Evolutionary conservation across 768 basidiomycete genomes (phyloP), one percentile per base, ranked within the genome.

Genomic region (Mycena maculata): DNA sequence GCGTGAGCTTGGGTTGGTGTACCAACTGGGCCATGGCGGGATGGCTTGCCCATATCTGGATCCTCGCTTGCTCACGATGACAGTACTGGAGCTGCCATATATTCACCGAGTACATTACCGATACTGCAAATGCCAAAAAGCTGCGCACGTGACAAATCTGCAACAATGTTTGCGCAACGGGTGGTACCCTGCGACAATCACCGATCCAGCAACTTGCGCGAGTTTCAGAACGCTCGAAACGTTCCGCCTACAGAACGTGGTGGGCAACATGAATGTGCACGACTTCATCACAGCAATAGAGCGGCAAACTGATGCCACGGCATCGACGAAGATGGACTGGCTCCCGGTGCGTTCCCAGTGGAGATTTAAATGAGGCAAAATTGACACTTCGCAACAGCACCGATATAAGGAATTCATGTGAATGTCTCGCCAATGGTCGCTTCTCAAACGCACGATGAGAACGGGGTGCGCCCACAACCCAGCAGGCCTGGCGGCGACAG

Each of bases 1-100:
- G 7, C 28, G 7, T 6, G 48, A 18, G 10, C 36, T 60, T 6
- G 59, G 39, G 12, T 25, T 52, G 8, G 38, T 49, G 4, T 67
- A 63, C 33, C 65, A 67, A 54, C 15, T 67, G n/a, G 65, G 65
- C 15, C 65, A 67, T 30, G 42, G 45, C 31, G 65, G 59, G 2
- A 36, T 50, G 3, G 28, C 59, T 10, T 67, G 65, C 39, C 6
- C 28, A 5, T 39, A 16, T 25, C 65, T 49, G 4, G 42, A 28
- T 20, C 20, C 23, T 4, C 15, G 18, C 4, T 8, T 30, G 4
- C 39, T 28, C 12, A 7, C n/a, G 8, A 65, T 65, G 63, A 36
- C 36, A 3, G 55, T 65, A 2, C 47, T 65, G 5, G 55, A 58
- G 16, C 12, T 50, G 10, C n/a, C 20, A 5, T 20, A n/a, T 13